Base-by-base conservation (phyloP, 768 basidiomycete genomes). In the Symmetrospora coprosmae region DNA sequence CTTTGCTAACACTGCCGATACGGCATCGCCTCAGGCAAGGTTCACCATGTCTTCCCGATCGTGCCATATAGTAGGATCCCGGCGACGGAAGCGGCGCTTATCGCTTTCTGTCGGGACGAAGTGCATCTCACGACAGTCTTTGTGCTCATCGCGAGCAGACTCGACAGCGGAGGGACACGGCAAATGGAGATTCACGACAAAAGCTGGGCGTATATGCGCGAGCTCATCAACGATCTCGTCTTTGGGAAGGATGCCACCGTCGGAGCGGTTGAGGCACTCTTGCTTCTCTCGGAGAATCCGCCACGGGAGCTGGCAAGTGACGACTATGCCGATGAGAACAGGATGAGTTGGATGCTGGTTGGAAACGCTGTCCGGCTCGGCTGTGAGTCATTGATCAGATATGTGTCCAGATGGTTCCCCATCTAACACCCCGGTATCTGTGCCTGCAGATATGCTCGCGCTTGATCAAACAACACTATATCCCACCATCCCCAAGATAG, bases 41-140 rank as follows among this genome's bases (percentile, higher is more conserved):
- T 60, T 40, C 65, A 64, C 46, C 60, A 64, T 50, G 41, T 67
- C 39, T 67, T 64, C 35, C 65, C 66, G 9, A 64, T 67, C 43
- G 50, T 67, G 8, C 65, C 64, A 3, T 31, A 38, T 6, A 38
- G 33, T 6, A 40, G 63, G 8, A 63, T 66, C 17, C 66, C 66
- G 0, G 60, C 49, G 27, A 64, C 50, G 0, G 64, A 64, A 11
- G 62, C 51, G 2, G 39, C 56, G 7, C 55, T 67, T 14, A 52
- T 52, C 9, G 34, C 40, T 19, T 67, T 66, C 40, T 59, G 56
- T 3, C 21, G 13, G 16, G 63, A 66, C 14, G 66, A 67, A 28
- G 61, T 64, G 34, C 65, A 67, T 34, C 58, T 67, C 5, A 46
- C 64, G 19, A 56, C 61, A 14, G 55, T 62, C 4, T 53, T 67